phyloP scores from a whole-genome alignment of 352 stramenopile species.

The Phytophthora sp. region DNA sequence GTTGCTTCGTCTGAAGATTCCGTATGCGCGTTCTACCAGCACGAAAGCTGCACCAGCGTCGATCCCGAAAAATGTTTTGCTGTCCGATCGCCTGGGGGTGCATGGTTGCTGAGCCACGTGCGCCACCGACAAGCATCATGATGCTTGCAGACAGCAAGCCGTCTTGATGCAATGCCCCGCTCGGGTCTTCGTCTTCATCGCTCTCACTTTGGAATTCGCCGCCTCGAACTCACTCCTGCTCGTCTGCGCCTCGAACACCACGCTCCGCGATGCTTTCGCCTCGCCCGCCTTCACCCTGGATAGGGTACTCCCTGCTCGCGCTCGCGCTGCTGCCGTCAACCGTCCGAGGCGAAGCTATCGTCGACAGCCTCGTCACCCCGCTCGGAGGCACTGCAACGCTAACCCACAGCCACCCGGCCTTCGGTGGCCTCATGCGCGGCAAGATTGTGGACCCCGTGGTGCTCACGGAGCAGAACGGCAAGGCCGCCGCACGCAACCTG shows the following conservation, averaged over 20 bases:
- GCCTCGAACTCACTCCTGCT: constrained; percentile 15
- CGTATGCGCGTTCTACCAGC: too few relatives aligned
- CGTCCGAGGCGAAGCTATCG: constrained; percentile 22
- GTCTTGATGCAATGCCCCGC: not conserved
- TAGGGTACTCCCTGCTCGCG: constrained; percentile 18
- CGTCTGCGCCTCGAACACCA: constrained; percentile 6
- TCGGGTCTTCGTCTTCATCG: not conserved
- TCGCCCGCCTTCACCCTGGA: constrained; percentile 15
- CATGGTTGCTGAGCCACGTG: not conserved
- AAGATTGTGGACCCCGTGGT: constrained; percentile 26
- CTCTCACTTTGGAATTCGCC: constrained; percentile 27
- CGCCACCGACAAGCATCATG: constrained; percentile 2
- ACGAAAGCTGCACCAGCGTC: too few relatives aligned
- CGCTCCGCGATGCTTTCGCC: constrained; percentile 13
- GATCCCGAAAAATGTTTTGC: constrained; percentile 3
- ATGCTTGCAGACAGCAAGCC: not conserved
- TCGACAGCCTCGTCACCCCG: constrained; percentile 36
- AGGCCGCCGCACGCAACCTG: constrained; percentile 4
- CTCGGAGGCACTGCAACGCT: constrained; percentile 29
- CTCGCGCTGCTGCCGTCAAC: constrained; percentile 12
- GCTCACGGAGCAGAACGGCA: constrained; percentile 23
- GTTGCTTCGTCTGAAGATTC: not conserved
- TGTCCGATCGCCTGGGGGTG: constrained; percentile 19
- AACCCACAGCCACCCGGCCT: constrained; percentile 48
- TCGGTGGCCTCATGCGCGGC: constrained; percentile 20